phyloP scores from a whole-genome alignment of 2,329 filamentous ascomycete species.

The Ceratocystis eucalypticola region DNA sequence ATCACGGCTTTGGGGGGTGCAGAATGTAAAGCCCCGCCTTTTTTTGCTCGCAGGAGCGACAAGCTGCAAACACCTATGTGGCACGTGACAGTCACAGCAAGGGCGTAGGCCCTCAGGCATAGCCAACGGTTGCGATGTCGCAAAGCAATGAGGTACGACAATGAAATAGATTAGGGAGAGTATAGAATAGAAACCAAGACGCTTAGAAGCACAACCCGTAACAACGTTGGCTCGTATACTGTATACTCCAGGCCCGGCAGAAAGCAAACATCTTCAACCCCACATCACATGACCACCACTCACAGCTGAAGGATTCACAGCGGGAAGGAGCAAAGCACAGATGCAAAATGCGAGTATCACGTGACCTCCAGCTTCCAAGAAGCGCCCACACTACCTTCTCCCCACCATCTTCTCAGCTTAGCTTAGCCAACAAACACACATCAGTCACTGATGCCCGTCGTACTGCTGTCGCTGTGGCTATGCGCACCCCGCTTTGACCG shows the following conservation, averaged over 20 bases:
- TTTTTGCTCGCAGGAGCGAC: background rate
- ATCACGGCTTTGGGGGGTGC: background rate
- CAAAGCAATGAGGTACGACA: too few species aligned
- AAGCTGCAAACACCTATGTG: background rate
- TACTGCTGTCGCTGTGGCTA: background rate
- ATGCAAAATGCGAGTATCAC: background rate
- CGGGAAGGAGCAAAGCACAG: background rate
- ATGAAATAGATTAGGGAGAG: too few species aligned
- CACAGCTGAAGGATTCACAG: background rate
- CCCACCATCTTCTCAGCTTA: background rate
- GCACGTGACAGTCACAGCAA: background rate
- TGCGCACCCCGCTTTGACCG: background rate
- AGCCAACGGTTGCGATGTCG: too few species aligned
- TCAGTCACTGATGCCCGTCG: background rate
- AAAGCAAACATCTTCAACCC: background rate
- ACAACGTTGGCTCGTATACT: too few species aligned
- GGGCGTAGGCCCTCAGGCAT: too few species aligned
- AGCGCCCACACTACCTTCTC: background rate
- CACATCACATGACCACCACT: background rate
- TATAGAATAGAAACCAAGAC: too few species aligned
- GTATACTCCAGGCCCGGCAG: background rate
- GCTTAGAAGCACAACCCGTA: too few species aligned
- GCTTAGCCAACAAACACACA: background rate
- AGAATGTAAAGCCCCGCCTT: background rate
- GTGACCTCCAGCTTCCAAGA: background rate